Base-by-base conservation (phyloP, 768 basidiomycete genomes). In the Tylopilus intermedius region DNA sequence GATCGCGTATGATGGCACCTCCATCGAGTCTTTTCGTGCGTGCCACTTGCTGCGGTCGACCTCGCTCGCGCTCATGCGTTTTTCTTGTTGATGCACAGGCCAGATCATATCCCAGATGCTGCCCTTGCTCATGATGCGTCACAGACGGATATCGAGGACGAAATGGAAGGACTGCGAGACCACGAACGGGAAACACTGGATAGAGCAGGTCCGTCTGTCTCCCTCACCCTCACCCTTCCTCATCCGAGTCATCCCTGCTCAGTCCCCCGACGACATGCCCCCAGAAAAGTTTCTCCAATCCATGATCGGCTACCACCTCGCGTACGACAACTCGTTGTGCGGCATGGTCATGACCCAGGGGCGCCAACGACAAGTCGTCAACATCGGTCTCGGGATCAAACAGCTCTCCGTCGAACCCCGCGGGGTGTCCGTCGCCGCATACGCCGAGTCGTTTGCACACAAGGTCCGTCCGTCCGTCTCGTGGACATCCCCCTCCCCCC, bases 301-400 rank as follows among this genome's bases (percentile, higher is more conserved):
- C 0, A 85, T 84, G 79, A 90, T 90, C 53, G 88, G 88, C 7
- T 90, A 90, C 59, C 85, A 88, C 53, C 79, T 88, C 43, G 75
- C 82, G 1, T 82, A 77, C 58, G 81, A 84, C 54, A 79, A 78
- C 52, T 86, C 84, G 9, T 66, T 90, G 8, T 81, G 88, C 49
- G 87, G 84, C n/a, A 89, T 90, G 86, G 82, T 84, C 37, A 88
- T 92, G 80, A 86, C 86, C 1, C 88, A 91, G 59, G 90, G 90
- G 3, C 75, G 77, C 9, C 81, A 83, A 50, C 78, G 81, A 42
- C 82, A 86, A 51, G 90, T 92, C 45, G 74, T 88, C 59, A 89
- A 90, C 68, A 83, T 92, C 60, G 90, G 90, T 2, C 73, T 91
- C n/a, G 88, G 86, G 4, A 78, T 90, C 63, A 84, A 87, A 59